phyloP scores from a whole-genome alignment of 805 yeast genomes.

The Komagataella pseudopastoris region DNA sequence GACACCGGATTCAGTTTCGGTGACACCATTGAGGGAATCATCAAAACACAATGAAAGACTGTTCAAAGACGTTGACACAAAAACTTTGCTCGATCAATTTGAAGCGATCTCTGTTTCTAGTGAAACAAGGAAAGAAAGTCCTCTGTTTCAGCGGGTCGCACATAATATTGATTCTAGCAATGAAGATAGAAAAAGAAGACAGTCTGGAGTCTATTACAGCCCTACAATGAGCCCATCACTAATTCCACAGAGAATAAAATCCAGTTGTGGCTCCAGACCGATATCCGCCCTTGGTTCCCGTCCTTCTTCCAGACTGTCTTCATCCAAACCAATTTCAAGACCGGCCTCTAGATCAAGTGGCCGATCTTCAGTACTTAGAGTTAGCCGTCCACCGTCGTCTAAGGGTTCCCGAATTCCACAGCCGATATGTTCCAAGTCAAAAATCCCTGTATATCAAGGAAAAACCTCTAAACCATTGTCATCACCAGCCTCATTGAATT shows the following conservation, averaged over 20 bases:
- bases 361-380: background rate
- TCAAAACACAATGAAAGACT: slow-evolving; percentile 1
- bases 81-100: background rate
- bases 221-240: background rate
- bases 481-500: background rate
- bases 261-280: background rate
- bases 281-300: background rate
- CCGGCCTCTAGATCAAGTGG: background rate
- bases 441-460: background rate
- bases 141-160: background rate
- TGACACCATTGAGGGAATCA: slow-evolving; percentile 10
- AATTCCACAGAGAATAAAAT: background rate
- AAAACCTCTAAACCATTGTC: background rate
- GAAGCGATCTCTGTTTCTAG: background rate
- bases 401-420: background rate
- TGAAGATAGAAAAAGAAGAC: background rate
- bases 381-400: background rate
- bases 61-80: background rate
- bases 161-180: background rate
- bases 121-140: background rate
- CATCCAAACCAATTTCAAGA: background rate
- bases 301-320: background rate
- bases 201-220: background rate
- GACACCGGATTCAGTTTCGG: background rate
- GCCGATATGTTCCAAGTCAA: background rate